Conservation (phyloP, 805 yeast species). For the Brettanomyces custersianus region DNA sequence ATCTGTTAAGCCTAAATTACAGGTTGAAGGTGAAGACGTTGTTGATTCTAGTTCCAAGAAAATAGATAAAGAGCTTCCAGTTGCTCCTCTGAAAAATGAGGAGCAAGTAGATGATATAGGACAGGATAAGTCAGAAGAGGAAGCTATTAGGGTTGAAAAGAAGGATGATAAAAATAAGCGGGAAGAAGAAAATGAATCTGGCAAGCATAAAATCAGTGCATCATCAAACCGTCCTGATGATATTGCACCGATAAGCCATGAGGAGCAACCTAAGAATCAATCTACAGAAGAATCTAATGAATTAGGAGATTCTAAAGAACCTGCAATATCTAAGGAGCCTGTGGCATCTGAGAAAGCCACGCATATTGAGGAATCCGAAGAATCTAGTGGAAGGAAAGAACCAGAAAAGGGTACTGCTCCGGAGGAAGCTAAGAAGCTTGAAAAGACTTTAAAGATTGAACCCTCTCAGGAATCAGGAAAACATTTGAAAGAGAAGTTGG, state of each 20-base stretch:
- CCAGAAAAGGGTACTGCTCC: neutral
- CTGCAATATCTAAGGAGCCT: neutral
- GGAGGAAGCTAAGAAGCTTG: neutral
- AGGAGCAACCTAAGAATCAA: conserved; percentile 1
- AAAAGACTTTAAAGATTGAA: neutral
- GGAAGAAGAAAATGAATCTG: conserved; percentile 3
- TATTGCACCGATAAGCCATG: too few relatives aligned
- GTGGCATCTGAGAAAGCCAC: conserved; percentile 1
- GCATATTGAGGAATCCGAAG: conserved; percentile 1
- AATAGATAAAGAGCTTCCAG: neutral
- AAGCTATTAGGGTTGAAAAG: conserved; percentile 2
- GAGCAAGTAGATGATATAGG: neutral
- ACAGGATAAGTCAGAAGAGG: conserved; percentile 1
- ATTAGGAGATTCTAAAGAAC: too few relatives aligned
- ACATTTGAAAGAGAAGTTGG: neutral
- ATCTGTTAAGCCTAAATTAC: neutral
- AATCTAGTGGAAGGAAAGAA: neutral
- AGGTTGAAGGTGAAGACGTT: conserved; percentile 3
- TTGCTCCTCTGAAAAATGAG: neutral
- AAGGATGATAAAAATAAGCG: neutral
- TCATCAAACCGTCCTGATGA: neutral
- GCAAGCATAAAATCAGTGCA: neutral
- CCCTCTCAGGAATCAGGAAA: neutral
- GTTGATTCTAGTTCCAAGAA: neutral
- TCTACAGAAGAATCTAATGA: neutral